A percentile compares a stretch with the other conserved stretches of the same genome.
Conservation (phyloP, 2,329 filamentous ascomycete species). For the Lachnellula arida region DNA sequence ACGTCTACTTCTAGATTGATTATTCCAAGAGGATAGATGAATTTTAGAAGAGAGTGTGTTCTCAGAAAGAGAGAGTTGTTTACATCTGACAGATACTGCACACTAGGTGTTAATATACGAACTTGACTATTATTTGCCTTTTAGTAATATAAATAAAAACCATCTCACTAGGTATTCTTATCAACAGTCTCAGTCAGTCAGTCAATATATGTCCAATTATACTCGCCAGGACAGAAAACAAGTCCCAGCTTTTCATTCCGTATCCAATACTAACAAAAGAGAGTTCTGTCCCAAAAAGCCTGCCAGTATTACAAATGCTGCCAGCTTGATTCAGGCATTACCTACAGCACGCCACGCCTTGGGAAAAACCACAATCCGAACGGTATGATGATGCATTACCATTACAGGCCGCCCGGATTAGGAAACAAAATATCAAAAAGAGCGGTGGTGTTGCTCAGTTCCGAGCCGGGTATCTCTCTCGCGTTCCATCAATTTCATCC, state of each 20-base stretch:
- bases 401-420: slow-evolving; percentile 14
- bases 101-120: too few relatives aligned
- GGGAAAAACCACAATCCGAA: slow-evolving; percentile 9
- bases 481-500: slow-evolving; percentile 1
- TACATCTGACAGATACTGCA: too few relatives aligned
- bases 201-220: too few relatives aligned
- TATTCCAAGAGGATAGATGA: too few relatives aligned
- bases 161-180: too few relatives aligned
- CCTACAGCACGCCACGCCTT: slow-evolving; percentile 15
- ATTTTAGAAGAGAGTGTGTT: too few relatives aligned
- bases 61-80: too few relatives aligned
- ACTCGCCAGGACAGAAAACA: not conserved
- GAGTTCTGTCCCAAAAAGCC: slow-evolving; percentile 15
- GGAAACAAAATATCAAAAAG: slow-evolving; percentile 13
- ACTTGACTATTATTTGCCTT: too few relatives aligned
- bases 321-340: slow-evolving; percentile 18
- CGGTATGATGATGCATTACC: slow-evolving; percentile 13
- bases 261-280: slow-evolving; percentile 17
- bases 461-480: slow-evolving; percentile 24
- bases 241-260: not conserved
- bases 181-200: too few relatives aligned
- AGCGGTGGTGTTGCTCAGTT: slow-evolving; percentile 21
- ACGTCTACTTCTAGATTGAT: too few relatives aligned
- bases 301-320: slow-evolving; percentile 27
- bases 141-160: too few relatives aligned